Conservation (phyloP, 2,329 filamentous ascomycete genomes). For the Calonectria hawksworthii region DNA sequence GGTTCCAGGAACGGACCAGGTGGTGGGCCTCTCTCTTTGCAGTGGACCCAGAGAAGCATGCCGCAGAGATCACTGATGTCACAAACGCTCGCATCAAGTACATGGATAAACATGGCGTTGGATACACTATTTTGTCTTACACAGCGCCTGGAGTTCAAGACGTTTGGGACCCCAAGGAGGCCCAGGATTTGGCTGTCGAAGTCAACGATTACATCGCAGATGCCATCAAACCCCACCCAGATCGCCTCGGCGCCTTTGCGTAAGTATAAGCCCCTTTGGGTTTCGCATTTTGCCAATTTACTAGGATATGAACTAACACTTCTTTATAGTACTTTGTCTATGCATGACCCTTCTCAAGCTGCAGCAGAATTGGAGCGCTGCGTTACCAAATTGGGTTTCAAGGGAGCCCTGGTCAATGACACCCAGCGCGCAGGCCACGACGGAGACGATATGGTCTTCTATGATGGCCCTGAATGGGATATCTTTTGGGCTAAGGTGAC, state of each 20-base stretch:
- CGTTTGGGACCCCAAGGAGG: constrained; percentile 57
- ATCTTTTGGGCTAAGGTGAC: constrained; percentile 71
- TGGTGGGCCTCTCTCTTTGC: constrained; percentile 75
- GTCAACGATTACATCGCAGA: constrained; percentile 58
- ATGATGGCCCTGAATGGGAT: constrained; percentile 72
- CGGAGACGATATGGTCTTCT: constrained; percentile 74
- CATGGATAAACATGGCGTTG: constrained; percentile 62
- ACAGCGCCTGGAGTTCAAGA: constrained; percentile 65
- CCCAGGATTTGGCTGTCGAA: constrained; percentile 57
- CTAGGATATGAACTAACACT: background rate
- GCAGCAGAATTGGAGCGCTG: constrained; percentile 65
- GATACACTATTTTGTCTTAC: constrained; percentile 63
- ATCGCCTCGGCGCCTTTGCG: constrained; percentile 63
- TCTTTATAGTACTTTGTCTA: constrained; percentile 57
- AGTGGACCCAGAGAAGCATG: constrained; percentile 70
- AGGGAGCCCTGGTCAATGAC: constrained; percentile 73
- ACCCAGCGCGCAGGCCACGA: constrained; percentile 70
- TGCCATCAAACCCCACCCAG: constrained; percentile 53
- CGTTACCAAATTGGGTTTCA: constrained; percentile 71
- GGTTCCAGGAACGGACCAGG: constrained; percentile 68
- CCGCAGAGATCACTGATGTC: constrained; percentile 64
- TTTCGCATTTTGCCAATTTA: background rate
- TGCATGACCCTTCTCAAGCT: constrained; percentile 67
- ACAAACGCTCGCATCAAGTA: constrained; percentile 57
- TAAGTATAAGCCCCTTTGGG: constrained; percentile 36